Percentiles rank a stretch among this genome's conserved stretches.
Evolutionary conservation across 1,139 yeast genomes (phyloP).

Genomic region (Geotrichum reessii): DNA sequence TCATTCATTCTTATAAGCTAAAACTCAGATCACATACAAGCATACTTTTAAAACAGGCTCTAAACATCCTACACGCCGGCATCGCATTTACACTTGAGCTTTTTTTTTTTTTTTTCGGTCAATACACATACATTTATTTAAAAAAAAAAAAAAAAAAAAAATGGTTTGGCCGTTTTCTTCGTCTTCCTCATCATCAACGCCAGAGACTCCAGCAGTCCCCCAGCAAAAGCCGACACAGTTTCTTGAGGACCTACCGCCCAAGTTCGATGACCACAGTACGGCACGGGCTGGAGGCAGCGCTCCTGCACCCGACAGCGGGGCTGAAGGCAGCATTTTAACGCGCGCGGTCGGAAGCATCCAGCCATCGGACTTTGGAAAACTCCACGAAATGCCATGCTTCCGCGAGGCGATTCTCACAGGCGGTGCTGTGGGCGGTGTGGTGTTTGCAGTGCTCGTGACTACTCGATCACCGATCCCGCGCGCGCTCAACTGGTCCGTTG

Average conservation of each 20-base stretch:
- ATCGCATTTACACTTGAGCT: background rate
- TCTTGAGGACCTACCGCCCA: slow-evolving; percentile 35
- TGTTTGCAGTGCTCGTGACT: slow-evolving; percentile 57
- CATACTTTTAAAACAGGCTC: too few species aligned
- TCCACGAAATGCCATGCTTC: slow-evolving; percentile 76
- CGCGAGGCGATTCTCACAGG: slow-evolving; percentile 86
- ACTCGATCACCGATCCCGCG: slow-evolving; percentile 58
- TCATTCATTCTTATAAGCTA: background rate
- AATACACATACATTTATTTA: background rate
- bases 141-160: background rate
- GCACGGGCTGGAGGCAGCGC: background rate
- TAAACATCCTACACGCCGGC: too few species aligned
- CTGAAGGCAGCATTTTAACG: slow-evolving; percentile 18
- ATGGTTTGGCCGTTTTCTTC: slow-evolving; percentile 20
- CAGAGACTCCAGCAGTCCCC: background rate
- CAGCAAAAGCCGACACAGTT: slow-evolving; percentile 4
- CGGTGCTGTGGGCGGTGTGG: slow-evolving; percentile 73
- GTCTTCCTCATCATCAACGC: background rate
- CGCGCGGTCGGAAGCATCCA: slow-evolving; percentile 27
- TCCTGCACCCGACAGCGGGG: background rate
- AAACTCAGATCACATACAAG: background rate
- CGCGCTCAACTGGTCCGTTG: slow-evolving; percentile 77
- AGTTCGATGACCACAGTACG: slow-evolving; percentile 31
- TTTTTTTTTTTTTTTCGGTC: too few species aligned
- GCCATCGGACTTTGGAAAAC: slow-evolving; percentile 51